Evolutionary conservation across 2,329 filamentous ascomycete species (phyloP).

Genomic region (Colletotrichum gloeosporioides): DNA sequence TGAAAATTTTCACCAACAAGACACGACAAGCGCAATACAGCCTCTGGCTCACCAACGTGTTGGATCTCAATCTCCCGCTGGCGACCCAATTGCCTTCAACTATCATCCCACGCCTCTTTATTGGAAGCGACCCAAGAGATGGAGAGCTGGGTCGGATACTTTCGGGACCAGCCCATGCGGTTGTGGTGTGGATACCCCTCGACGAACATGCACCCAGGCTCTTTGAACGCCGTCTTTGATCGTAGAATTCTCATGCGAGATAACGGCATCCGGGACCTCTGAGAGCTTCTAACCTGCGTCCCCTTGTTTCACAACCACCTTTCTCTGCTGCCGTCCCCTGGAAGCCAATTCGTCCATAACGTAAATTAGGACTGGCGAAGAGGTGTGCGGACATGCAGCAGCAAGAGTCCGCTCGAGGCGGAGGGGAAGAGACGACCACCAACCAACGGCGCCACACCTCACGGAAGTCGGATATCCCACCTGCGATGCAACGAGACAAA

Average conservation of each 20-base stretch:
- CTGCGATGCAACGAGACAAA: not conserved
- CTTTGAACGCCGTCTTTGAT: not conserved
- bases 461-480: not conserved
- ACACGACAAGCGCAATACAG: not conserved
- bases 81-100: not conserved
- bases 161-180: constrained; percentile 6
- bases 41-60: not conserved
- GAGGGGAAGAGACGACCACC: not conserved
- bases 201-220: not conserved
- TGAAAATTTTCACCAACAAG: not conserved
- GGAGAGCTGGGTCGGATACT: constrained; percentile 6
- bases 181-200: not conserved
- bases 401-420: not conserved
- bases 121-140: not conserved
- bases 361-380: not conserved
- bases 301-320: not conserved
- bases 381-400: not conserved
- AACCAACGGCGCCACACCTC: not conserved
- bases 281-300: not conserved
- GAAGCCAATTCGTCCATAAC: not conserved
- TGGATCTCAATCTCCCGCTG: not conserved
- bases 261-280: constrained; percentile 14
- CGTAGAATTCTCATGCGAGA: constrained; percentile 6
- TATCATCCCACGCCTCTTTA: not conserved
- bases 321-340: not conserved